Conservation (phyloP, 1,284 basidiomycete genomes). For the Irpex lacteus region DNA sequence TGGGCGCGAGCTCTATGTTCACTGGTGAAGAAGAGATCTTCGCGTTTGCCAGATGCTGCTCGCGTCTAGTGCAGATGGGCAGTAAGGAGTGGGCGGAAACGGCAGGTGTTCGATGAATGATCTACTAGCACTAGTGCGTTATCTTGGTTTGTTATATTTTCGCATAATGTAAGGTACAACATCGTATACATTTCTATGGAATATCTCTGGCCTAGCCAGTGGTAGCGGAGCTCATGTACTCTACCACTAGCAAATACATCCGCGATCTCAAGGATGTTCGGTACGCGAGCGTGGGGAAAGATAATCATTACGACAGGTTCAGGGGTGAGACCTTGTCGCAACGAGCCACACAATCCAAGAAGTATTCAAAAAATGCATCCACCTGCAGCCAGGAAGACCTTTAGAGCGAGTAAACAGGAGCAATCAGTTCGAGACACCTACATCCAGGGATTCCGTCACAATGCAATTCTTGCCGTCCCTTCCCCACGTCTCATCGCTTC, state of each 20-base stretch:
- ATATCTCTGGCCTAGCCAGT: background rate
- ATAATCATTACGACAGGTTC: conserved; percentile 28
- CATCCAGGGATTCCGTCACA: conserved; percentile 65
- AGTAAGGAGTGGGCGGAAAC: conserved; percentile 81
- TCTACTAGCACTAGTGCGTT: background rate
- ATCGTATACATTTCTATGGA: background rate
- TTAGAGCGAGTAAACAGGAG: background rate
- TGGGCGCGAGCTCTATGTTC: conserved; percentile 85
- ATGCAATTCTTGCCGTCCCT: conserved; percentile 68
- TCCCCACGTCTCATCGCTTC: conserved; percentile 64
- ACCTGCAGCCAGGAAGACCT: conserved; percentile 39
- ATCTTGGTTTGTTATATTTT: background rate
- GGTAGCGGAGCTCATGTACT: background rate
- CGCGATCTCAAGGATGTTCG: too few relatives aligned
- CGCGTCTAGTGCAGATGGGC: conserved; percentile 89
- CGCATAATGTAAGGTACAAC: background rate
- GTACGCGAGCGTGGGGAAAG: background rate
- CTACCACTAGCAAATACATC: too few relatives aligned
- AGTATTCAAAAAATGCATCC: conserved; percentile 58
- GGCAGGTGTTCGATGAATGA: conserved; percentile 32
- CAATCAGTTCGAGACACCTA: conserved; percentile 30
- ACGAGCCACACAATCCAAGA: conserved; percentile 54
- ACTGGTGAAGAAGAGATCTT: conserved; percentile 93
- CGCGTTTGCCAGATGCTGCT: conserved; percentile 92
- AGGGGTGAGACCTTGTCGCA: conserved; percentile 62